These are phyloP conservation scores for Datura wrightii DNA, from an alignment of 257 asterid species.

Conservation along the genomic window DNA sequence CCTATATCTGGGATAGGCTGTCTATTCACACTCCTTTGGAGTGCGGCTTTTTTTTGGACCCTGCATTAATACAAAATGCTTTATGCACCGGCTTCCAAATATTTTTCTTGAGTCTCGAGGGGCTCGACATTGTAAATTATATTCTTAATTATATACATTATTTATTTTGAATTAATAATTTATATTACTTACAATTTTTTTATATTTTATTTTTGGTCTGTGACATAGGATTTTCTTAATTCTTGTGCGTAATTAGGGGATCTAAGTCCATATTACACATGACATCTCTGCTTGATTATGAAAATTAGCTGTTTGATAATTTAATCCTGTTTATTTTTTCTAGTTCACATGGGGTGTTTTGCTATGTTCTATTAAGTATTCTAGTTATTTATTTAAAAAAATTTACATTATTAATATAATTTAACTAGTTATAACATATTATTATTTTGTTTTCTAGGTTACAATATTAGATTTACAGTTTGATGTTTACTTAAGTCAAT, in stretches of 20 bases:
- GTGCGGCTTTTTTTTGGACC: no score
- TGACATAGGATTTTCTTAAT: not conserved
- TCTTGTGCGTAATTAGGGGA: not conserved
- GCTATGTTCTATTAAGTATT: not conserved
- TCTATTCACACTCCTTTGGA: no score
- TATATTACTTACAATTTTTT: not conserved
- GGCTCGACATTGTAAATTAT: slow-evolving; percentile 34
- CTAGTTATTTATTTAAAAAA: not conserved
- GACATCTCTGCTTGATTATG: slow-evolving; percentile 19
- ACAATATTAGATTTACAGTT: not conserved
- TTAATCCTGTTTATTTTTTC: not conserved
- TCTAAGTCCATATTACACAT: not conserved
- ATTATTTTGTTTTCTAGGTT: not conserved
- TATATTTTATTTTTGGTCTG: not conserved
- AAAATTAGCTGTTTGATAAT: not conserved
- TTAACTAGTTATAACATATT: not conserved
- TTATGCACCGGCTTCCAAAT: not conserved
- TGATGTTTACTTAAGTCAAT: not conserved
- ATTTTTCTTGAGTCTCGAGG: not conserved
- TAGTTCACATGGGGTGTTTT: not conserved
- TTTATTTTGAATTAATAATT: slow-evolving; percentile 26
- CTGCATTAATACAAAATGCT: no score
- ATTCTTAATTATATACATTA: slow-evolving; percentile 31
- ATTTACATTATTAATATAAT: not conserved
- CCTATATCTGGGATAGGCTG: not conserved